Base-by-base conservation (phyloP, 495 filamentous ascomycete genomes). In the Penicillium coprophilum region DNA sequence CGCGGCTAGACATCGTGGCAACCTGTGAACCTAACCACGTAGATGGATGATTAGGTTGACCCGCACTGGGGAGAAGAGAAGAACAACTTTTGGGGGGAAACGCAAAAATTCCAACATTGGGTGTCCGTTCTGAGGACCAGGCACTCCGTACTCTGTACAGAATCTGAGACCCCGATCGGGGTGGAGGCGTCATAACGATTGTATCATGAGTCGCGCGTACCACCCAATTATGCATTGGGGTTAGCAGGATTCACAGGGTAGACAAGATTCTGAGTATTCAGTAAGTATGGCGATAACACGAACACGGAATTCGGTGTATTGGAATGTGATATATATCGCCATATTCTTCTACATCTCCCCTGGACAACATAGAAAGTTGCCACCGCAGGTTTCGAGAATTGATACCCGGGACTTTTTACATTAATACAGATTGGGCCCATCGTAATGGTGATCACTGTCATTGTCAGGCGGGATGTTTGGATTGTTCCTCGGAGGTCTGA, bases 141-240 rank as follows among this genome's bases (percentile, higher is more conserved):
- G 49, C n/a, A n/a, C n/a, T n/a, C n/a, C n/a, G n/a, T n/a, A n/a
- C n/a, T n/a, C n/a, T n/a, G n/a, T 28, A 40, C 52, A 54, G 21
- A 53, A 15, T 31, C 50, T 45, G 50, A 53, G 43, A 54, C 52
- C 12, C 47, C 49, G 36, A 51, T 40, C 49, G 50, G 50, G 43
- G 51, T 46, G 51, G 43, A 46, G 41, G 52, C 52, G 52, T 46
- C 52, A 54, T 54, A 28, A 54, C 52, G 52, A 54, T 32, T 54
- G 52, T 54, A 54, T 54, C 52, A 54, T 54, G 52, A 54, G 52
- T 54, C 52, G 52, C 52, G 41, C 43, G 52, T 54, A 54, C 52
- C 52, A 46, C 51, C 39, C 31, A 34, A 20, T 21, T 31, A 24
- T 50, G 31, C 31, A n/a, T 47, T 47, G 9, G 15, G 34, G 43